Evolutionary conservation across 331 rosid genomes (phyloP), one percentile per base, ranked within the genome.

Genomic region (Dryas integrifolia): DNA sequence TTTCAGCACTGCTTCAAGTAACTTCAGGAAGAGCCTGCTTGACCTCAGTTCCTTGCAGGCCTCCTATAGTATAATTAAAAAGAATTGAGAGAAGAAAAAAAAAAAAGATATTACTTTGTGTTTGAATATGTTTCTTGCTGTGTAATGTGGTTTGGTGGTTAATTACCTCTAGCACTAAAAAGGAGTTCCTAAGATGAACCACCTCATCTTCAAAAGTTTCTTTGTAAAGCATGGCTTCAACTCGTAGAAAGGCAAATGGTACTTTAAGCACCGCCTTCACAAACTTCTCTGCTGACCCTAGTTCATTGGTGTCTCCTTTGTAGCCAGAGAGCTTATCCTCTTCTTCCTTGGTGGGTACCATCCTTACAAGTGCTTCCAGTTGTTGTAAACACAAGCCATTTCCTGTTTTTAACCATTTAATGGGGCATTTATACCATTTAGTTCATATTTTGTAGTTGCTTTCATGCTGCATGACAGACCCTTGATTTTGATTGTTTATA

Each of bases 21-120:
- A 47, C 62, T 95, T 95, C 79, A 87, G 72, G 89, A 95, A 95
- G n/a, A 95, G 88, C 79, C 99, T 89, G 86, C 98, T 95, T 72
- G 99, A 95, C 58, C 89, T 79, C 65, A 92, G 88, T 52, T 95
- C 99, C 86, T 89, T 92, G 91, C 99, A 95, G 2, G 99, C 99
- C 21, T 95, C 98, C 99, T 95, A 14, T n/a, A 11, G 48, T 48
- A n/a, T 41, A 41, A 65, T 13, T 41, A 10, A 62, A 30, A 1
- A 30, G 35, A 30, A 30, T 30, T 30, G 35, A 30, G 35, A 30
- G 35, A 30, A 60, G 62, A 21, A 18, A 18, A 18, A 41, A 12
- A 38, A 18, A 15, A 52, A 69, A 80, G 24, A 26, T 0, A 72
- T 64, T 46, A 70, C 24, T 35, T 2, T 11, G 4, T 18, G 49